Base-by-base conservation (phyloP, 805 yeast species). In the Cyberlindnera sargentensis region DNA sequence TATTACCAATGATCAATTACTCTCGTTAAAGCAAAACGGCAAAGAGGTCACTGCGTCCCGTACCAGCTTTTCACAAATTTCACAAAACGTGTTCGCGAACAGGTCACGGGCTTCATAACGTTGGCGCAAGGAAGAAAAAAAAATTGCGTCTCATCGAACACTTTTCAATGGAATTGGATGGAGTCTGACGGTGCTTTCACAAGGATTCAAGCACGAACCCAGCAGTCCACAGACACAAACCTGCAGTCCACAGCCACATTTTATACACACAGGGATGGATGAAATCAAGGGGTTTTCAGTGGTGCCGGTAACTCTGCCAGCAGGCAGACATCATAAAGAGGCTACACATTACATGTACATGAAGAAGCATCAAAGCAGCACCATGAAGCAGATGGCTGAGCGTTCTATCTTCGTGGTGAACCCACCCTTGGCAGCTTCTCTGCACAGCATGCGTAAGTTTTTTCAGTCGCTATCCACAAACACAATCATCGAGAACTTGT, bases 321-420 rank as follows among this genome's bases (percentile, higher is more conserved):
- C 64, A 10, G 38, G 49, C 25, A 48, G 47, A n/a, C 40, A 32
- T 28, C 31, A 46, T 28, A 43, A 48, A 33, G 50, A 53, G 35
- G 52, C 65, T 2, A 56, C 60, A 25, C 95, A 86, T 58, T 82
- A 76, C 54, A 63, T 83, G 50, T 84, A 71, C 55, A 63, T 76
- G 52, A 84, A 83, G 61, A 84, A 80, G 55, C 95, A 85, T 57
- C 63, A 65, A 25, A 65, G 73, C 25, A 63, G 71, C 36, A 57
- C 62, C 35, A 66, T 67, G 41, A 68, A 66, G 31, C 62, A 67
- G 3, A 72, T 73, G 31, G 62, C 71, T 23, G 73, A 74, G 41
- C 68, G 84, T 41, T 72, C 84, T 28, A 61, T 90, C n/a, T 90
- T 90, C 63, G 60, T 83, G 5, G 78, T 84, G 45, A 89, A 90